Evolutionary conservation across 768 basidiomycete species (phyloP), one percentile per base, ranked within the genome.

Genomic region (Kwoniella pini): DNA sequence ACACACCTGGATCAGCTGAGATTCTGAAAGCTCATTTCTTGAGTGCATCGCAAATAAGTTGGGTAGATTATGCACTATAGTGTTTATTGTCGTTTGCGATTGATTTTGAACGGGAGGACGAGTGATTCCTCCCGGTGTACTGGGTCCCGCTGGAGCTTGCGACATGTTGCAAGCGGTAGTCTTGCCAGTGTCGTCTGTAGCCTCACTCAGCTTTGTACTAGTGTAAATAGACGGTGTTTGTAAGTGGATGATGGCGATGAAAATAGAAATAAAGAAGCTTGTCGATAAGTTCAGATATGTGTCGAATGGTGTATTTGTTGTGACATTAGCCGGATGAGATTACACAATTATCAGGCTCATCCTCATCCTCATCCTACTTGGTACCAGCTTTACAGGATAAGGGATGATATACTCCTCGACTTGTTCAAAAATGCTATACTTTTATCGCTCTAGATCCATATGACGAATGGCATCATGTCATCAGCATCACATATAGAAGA

Each of bases 1-100:
- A 63, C 62, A 15, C 27, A 64, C 62, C 45, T 64, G 62, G n/a
- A 26, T 46, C 24, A 64, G 21, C 31, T 64, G 62, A 36, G 28
- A 9, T 12, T 38, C 27, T 1, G 43, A 28, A n/a, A 64, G 26
- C 13, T 15, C 26, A 19, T 57, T 57, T 24, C 42, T 45, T 4
- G 30, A 28, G 28, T 58, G 51, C 57, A 64, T 44, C 33, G 31
- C 33, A 27, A 64, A 58, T 3, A 64, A 52, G 17, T 64, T 64
- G 4, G 62, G 62, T 22, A 64, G 22, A 27, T 64, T 64, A 10
- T 53, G 51, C 30, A 64, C 17, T 40, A 64, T 64, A 2, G 62
- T 59, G n/a, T 48, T 27, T 50, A 64, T 54, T 19, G 53, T 58
- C 44, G 30, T 21, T 11, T 24, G 21, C 21, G 62, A 30, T 17